Percentiles rank a stretch among this genome's conserved stretches.
Evolutionary conservation across 202 grass and related monocot species (phyloP).

Genomic region (Sporobolus alterniflorus): DNA sequence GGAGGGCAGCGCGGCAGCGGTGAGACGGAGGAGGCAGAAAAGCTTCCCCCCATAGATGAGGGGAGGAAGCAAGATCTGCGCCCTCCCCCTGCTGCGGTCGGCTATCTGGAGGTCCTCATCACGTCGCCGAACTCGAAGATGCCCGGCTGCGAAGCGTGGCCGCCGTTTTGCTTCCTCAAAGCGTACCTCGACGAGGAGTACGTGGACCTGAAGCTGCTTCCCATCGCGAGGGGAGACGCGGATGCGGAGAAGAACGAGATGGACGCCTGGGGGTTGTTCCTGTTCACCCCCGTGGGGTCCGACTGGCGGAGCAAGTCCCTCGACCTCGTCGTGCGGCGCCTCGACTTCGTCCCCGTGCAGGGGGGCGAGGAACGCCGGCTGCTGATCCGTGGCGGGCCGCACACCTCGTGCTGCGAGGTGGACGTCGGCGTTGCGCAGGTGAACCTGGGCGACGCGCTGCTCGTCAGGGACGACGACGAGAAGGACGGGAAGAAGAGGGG

Average conservation of each 20-base stretch:
- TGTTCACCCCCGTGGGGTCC: not conserved
- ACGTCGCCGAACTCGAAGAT: not conserved
- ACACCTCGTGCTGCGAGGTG: conserved; percentile 26
- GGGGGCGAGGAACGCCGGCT: too few species aligned
- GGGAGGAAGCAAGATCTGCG: not conserved
- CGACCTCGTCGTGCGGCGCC: conserved; percentile 13
- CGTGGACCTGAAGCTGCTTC: not conserved
- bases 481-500: not conserved
- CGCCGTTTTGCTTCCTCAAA: not conserved
- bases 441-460: conserved; percentile 30
- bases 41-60: not conserved
- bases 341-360: not conserved
- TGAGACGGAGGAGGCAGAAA: too few species aligned
- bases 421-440: conserved; percentile 16
- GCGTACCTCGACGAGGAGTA: not conserved
- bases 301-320: conserved; percentile 4
- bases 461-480: not conserved
- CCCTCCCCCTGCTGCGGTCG: not conserved
- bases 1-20: too few species aligned
- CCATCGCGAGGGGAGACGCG: not conserved
- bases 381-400: conserved; percentile 32
- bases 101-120: not conserved
- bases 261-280: not conserved
- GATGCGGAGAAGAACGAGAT: rapidly evolving
- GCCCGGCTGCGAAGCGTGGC: conserved; percentile 9